Evolutionary conservation across 352 stramenopile genomes (phyloP), one percentile per base, ranked within the genome.

Genomic region (Phytophthora palmivora): DNA sequence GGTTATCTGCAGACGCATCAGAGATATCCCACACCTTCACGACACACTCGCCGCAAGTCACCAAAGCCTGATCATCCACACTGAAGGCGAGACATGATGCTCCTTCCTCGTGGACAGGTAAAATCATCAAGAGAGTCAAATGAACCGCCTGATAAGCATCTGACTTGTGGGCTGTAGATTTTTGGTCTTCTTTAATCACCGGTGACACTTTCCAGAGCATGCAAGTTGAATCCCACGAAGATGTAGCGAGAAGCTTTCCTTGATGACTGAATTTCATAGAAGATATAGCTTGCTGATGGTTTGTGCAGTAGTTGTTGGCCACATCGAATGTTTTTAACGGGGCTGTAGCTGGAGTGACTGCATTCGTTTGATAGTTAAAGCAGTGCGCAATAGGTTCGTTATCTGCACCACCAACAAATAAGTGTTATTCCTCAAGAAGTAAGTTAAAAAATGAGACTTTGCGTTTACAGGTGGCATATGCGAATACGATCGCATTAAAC

Each of bases 161-260:
- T 28, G 24, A 28, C 24, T 28, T 6, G 24, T 28, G 24, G 6
- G 6, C 24, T 28, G 10, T 16, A 12, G 38, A 16, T 11, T 11
- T 19, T 19, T 26, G 14, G 8, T 39, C 38, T 8, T 21, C 1
- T 15, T 15, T 28, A 3, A 39, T 16, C 1, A 19, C 24, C 4
- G 22, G 2, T 0, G 22, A 19, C 8, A 88, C 45, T 48, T 62
- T 54, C 79, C 79, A 91, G 8, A 89, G 24, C 46, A 88, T 84
- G 15, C 79, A 89, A 1, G 74, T 86, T 1, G 82, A 91, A 42
- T 91, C 82, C 60, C 73, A 85, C 7, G 79, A 88, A 16, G 68
- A 66, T 0, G 82, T 88, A 3, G 70, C 82, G 6, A 91, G 67
- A 3, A 80, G 5, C 3, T 30, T 18, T 8, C 58, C 63, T n/a